Base-by-base conservation (phyloP, 306 rosid genomes). In the Urtica urens region DNA sequence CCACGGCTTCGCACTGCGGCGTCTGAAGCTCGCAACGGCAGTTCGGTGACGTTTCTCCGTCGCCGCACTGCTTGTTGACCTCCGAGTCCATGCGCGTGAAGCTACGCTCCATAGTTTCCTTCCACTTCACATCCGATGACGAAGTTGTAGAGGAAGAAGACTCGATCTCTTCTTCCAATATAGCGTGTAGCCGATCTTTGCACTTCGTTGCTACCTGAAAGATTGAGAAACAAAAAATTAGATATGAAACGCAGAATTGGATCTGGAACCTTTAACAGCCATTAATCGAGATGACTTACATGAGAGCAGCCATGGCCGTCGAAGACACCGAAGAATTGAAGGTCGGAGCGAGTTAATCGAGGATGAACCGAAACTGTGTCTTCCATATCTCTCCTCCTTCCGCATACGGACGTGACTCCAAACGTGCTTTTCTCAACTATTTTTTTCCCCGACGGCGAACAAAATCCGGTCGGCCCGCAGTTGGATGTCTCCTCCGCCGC, bases 221-320 rank as follows among this genome's bases (percentile, higher is more conserved):
- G 21, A 0, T 5, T 23, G 12, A 46, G 3, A 19, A 5, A 6
- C 9, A 10, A n/a, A 33, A 7, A 20, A 4, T 40, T 15, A 49
- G 23, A 16, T 10, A 4, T 25, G 13, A 15, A 2, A 2, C 5
- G 10, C 9, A 21, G 9, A 8, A 30, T 7, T 24, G 9, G 9
- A 16, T 15, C 2, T 7, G 4, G 13, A 18, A 31, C 33, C 26
- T 12, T 3, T 2, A 19, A 17, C 1, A 31, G 47, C n/a, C n/a
- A n/a, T n/a, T n/a, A n/a, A 45, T 34, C 49, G 33, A 0, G 40
- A 35, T 56, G 3, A 40, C 15, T 68, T 78, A 87, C 97, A 58
- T 90, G 99, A 51, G 99, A 85, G 83, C 99, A 90, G 16, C 95
- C 95, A 40, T 90, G 99, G 51, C 99, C 99, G 63, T 90, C 99